phyloP scores from a whole-genome alignment of 2,329 filamentous ascomycete genomes.

The Aureobasidium sp. region DNA sequence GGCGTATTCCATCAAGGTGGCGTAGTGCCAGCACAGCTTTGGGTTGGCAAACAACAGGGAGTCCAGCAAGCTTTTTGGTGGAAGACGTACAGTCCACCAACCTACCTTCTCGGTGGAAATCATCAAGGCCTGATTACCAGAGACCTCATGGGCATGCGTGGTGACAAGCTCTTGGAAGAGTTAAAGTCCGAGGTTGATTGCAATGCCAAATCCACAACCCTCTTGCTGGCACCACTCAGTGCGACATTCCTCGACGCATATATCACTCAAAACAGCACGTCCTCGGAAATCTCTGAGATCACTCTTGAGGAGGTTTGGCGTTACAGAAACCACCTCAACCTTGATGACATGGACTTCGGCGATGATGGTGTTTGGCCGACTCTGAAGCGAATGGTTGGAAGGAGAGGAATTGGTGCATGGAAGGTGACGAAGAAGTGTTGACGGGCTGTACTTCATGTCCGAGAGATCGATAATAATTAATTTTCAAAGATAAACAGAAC shows the following conservation, averaged over 20 bases:
- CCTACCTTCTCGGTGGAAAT: constrained; percentile 71
- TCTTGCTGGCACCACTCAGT: constrained; percentile 64
- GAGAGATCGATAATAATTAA: not conserved
- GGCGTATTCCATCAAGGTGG: constrained; percentile 78
- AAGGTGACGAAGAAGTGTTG: constrained; percentile 34
- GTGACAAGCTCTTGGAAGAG: constrained; percentile 52
- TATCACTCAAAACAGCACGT: constrained; percentile 9
- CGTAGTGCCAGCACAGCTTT: constrained; percentile 67
- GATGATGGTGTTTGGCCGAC: constrained; percentile 71
- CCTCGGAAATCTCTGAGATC: constrained; percentile 32
- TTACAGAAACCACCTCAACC: constrained; percentile 60
- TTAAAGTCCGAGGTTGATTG: constrained; percentile 56
- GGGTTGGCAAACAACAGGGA: constrained; percentile 60
- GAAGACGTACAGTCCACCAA: constrained; percentile 78
- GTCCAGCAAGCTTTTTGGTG: constrained; percentile 70
- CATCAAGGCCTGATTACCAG: constrained; percentile 63
- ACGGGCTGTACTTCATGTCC: not conserved
- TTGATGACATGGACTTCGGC: constrained; percentile 74
- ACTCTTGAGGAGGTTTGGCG: constrained; percentile 65
- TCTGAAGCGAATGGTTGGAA: constrained; percentile 51
- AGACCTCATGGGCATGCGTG: constrained; percentile 67
- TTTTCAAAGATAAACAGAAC: not conserved
- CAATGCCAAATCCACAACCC: constrained; percentile 35
- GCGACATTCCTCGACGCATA: constrained; percentile 61
- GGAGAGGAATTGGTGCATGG: constrained; percentile 41